Evolutionary conservation across 2,329 filamentous ascomycete species (phyloP).

Genomic region (Penicillium aurantiogriseum): DNA sequence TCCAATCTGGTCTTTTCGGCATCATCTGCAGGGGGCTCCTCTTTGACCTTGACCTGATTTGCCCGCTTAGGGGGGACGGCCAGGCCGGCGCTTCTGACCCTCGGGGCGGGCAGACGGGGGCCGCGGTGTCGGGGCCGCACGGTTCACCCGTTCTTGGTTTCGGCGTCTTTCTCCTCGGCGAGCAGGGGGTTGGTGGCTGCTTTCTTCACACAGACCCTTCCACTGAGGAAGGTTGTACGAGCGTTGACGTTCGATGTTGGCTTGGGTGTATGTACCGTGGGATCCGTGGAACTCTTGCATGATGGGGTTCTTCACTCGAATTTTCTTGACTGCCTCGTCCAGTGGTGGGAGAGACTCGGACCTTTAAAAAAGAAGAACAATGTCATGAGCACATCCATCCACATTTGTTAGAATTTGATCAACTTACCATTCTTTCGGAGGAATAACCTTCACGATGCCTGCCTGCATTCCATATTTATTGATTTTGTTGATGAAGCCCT

Average conservation of each 20-base stretch:
- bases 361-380: conserved; percentile 41
- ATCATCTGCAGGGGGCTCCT: conserved; percentile 39
- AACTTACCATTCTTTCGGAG: conserved; percentile 85
- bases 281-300: conserved; percentile 97
- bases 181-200: conserved; percentile 92
- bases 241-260: conserved; percentile 93
- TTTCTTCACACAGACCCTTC: conserved; percentile 89
- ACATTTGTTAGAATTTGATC: background rate
- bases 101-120: conserved; percentile 38
- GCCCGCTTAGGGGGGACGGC: conserved; percentile 40
- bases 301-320: conserved; percentile 94
- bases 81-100: conserved; percentile 48
- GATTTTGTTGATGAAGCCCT: conserved; percentile 84
- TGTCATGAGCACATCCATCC: conserved; percentile 11
- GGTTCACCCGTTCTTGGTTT: conserved; percentile 50
- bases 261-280: conserved; percentile 92
- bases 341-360: conserved; percentile 70
- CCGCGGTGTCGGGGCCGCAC: conserved; percentile 36
- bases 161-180: conserved; percentile 65
- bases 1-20: conserved; percentile 42
- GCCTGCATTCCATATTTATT: conserved; percentile 96
- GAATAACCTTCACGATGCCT: conserved; percentile 93
- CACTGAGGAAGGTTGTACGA: conserved; percentile 97
- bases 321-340: conserved; percentile 82
- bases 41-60: conserved; percentile 41